A percentile compares a stretch with the other conserved stretches of the same genome.
phyloP scores from a whole-genome alignment of 257 asterid species.

The Schizonepeta tenuifolia region DNA sequence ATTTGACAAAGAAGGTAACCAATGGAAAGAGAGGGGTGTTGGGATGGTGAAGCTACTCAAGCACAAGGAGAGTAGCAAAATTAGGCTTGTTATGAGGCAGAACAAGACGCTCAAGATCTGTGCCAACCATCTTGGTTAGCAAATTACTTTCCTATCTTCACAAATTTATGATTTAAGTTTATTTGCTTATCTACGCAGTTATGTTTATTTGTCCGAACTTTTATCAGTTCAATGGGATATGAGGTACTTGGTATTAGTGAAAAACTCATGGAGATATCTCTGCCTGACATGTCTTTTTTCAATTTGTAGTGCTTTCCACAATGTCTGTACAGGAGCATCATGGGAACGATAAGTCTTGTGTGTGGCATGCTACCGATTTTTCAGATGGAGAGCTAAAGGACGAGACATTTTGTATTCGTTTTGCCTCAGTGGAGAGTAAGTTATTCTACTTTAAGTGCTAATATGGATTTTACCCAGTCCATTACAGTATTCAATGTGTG shows the following conservation, averaged over 20 bases:
- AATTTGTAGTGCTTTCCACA: constrained; percentile 60
- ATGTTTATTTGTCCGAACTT: background rate
- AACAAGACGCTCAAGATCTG: constrained; percentile 90
- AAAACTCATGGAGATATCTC: no score
- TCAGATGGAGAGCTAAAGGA: constrained; percentile 88
- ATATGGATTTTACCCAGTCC: background rate
- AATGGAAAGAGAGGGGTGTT: constrained; percentile 96
- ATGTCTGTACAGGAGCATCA: constrained; percentile 77
- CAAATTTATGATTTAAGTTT: background rate
- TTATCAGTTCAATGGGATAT: background rate
- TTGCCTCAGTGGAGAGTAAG: constrained; percentile 80
- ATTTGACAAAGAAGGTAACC: constrained; percentile 84
- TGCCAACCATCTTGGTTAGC: constrained; percentile 84
- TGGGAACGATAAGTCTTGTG: constrained; percentile 83
- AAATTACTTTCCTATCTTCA: background rate
- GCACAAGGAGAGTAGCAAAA: constrained; percentile 73
- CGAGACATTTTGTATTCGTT: constrained; percentile 77
- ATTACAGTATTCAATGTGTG: background rate
- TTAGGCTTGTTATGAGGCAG: constrained; percentile 94
- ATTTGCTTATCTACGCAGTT: background rate
- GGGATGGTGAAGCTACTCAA: constrained; percentile 82
- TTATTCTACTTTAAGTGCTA: constrained; percentile 16
- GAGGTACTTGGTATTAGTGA: background rate
- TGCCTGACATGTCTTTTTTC: background rate
- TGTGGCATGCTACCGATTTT: constrained; percentile 90